Percentiles rank a stretch among this genome's conserved stretches.
These are phyloP conservation scores for Chlamydomonas asymmetrica DNA, from an alignment of 139 green algal genomes.

Conservation along the genomic window DNA sequence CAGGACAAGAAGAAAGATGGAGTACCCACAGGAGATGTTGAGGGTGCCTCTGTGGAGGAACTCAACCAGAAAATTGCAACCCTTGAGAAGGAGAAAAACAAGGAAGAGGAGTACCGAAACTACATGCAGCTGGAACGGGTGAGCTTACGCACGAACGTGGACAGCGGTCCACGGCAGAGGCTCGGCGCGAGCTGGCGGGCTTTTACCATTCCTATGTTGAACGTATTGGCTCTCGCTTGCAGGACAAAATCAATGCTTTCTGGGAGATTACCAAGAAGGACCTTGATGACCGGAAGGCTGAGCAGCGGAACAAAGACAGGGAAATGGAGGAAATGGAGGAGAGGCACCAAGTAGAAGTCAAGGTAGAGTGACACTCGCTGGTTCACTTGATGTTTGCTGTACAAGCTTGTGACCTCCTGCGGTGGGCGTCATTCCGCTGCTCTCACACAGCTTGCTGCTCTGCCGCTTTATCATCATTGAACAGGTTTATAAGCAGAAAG, in stretches of 20 bases:
- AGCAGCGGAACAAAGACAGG: conserved; percentile 86
- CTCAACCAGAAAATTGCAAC: conserved; percentile 72
- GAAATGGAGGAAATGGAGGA: conserved; percentile 92
- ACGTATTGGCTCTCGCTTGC: conserved; percentile 17
- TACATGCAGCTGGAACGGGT: conserved; percentile 93
- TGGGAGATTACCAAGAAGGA: conserved; percentile 93
- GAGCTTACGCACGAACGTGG: neutral
- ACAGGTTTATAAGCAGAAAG: conserved; percentile 92
- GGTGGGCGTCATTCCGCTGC: no score
- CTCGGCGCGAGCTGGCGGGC: no score
- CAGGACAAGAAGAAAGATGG: conserved; percentile 65
- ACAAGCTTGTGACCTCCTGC: no score
- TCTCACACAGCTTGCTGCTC: no score
- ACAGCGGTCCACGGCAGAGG: neutral
- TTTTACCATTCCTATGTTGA: neutral
- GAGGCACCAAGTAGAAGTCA: conserved; percentile 85
- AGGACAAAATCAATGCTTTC: conserved; percentile 94
- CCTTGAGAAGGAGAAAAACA: conserved; percentile 86
- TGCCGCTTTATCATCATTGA: no score
- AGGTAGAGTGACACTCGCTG: no score
- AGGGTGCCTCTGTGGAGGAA: conserved; percentile 75
- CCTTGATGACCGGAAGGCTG: conserved; percentile 74
- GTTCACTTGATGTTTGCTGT: no score
- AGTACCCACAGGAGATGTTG: conserved; percentile 50
- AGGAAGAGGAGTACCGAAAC: conserved; percentile 88